Evolutionary conservation across 129 eudicot species (phyloP).

Genomic region (Ambrosia trifida): DNA sequence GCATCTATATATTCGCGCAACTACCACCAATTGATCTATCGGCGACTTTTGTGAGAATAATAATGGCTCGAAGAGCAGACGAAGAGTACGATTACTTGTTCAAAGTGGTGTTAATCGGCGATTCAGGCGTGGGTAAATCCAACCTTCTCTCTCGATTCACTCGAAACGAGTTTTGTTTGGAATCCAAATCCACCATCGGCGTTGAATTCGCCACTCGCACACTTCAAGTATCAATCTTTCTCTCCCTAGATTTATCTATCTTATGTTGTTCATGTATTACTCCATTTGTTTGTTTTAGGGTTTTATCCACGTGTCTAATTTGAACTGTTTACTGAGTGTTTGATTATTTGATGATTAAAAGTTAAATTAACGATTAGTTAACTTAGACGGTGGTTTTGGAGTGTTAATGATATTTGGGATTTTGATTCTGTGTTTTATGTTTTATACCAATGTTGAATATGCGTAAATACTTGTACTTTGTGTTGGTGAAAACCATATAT

Average conservation of each 20-base stretch:
- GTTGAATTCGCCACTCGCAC: constrained; percentile 4
- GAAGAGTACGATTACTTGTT: constrained; percentile 5
- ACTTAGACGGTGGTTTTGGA: too few species aligned
- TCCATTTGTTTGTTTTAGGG: too few species aligned
- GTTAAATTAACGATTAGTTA: too few species aligned
- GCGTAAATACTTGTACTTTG: too few species aligned
- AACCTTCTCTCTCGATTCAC: constrained; percentile 3
- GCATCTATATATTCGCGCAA: background rate
- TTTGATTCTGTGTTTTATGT: too few species aligned
- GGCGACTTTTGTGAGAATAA: background rate
- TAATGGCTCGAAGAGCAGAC: background rate
- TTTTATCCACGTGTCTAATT: too few species aligned
- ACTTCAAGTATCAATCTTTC: background rate
- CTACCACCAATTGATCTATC: background rate
- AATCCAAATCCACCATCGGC: constrained; percentile 8
- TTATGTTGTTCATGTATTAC: background rate
- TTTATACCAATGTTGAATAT: too few species aligned
- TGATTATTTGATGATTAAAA: too few species aligned
- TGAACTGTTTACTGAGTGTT: too few species aligned
- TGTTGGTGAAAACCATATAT: too few species aligned
- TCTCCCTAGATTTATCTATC: background rate
- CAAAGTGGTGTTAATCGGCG: background rate
- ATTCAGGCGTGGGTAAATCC: background rate
- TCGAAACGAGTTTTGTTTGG: background rate
- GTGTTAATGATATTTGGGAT: too few species aligned